Evolutionary conservation across 2,329 filamentous ascomycete species (phyloP).

Genomic region (Pseudohalonectria lignicola): DNA sequence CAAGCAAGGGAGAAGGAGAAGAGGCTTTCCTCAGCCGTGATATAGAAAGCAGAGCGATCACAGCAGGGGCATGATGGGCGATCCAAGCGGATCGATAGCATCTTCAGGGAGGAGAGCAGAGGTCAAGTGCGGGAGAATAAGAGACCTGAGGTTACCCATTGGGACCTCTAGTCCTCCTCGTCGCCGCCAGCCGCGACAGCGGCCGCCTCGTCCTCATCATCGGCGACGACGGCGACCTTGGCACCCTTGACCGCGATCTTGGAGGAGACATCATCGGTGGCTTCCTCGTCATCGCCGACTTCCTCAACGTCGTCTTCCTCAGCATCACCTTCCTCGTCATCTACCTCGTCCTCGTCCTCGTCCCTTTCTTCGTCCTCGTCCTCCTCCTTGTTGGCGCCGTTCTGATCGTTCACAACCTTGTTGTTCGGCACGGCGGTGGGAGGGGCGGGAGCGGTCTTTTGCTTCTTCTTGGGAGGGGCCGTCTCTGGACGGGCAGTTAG

Average conservation of each 20-base stretch:
- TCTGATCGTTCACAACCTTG: constrained; percentile 14
- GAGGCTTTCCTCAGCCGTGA: no score
- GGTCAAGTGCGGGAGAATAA: no score
- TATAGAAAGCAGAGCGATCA: no score
- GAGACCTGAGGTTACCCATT: no score
- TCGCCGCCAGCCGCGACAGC: constrained; percentile 8
- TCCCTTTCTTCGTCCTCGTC: constrained; percentile 17
- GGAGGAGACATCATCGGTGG: constrained; percentile 2
- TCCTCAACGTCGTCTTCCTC: constrained; percentile 15
- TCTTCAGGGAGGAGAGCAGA: no score
- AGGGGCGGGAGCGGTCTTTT: constrained; percentile 29
- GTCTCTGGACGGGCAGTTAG: constrained; percentile 15
- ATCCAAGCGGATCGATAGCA: no score
- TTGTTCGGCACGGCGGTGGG: constrained; percentile 17
- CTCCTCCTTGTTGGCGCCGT: constrained; percentile 14
- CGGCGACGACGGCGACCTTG: constrained; percentile 5
- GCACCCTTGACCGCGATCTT: constrained; percentile 7
- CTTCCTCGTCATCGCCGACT: constrained; percentile 5
- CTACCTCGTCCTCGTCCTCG: constrained; percentile 20
- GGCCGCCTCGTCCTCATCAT: constrained; percentile 3
- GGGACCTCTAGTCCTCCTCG: constrained; percentile 7
- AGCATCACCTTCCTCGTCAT: constrained; percentile 16
- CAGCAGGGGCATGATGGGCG: no score
- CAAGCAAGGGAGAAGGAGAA: no score
- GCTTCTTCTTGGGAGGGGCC: constrained; percentile 39